These are phyloP conservation scores for Phytophthora multivora DNA, from an alignment of 352 stramenopile species.

Conservation along the genomic window DNA sequence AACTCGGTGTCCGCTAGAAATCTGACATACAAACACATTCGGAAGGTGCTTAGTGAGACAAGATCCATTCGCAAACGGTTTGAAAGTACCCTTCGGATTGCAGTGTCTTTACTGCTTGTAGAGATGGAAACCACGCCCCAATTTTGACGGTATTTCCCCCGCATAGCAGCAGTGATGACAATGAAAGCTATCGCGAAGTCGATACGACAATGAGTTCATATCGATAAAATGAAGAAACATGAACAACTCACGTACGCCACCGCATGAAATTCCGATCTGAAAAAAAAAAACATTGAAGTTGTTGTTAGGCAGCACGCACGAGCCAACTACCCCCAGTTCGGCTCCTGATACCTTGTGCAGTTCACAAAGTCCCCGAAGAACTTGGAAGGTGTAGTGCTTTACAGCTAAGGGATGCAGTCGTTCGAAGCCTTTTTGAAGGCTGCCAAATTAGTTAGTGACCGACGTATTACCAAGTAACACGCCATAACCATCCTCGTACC, in stretches of 20 bases:
- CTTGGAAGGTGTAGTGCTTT: slow-evolving; percentile 37
- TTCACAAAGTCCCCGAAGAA: slow-evolving; percentile 30
- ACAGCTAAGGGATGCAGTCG: slow-evolving; percentile 42
- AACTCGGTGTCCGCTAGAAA: slow-evolving; percentile 41
- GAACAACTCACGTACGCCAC: slow-evolving; percentile 35
- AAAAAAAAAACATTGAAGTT: neutral
- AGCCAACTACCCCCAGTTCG: neutral
- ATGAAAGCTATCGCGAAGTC: slow-evolving; percentile 37
- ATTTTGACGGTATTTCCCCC: slow-evolving; percentile 38
- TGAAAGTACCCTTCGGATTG: slow-evolving; percentile 25
- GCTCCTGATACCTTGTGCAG: slow-evolving; percentile 39
- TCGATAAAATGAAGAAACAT: too few relatives aligned
- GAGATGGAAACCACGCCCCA: slow-evolving; percentile 48
- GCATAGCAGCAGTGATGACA: slow-evolving; percentile 48
- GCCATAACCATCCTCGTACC: slow-evolving; percentile 20
- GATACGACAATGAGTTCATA: neutral
- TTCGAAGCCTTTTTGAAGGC: slow-evolving; percentile 41
- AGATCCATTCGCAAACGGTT: neutral
- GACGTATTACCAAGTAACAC: neutral
- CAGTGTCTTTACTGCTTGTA: slow-evolving; percentile 22
- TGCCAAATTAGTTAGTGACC: slow-evolving; percentile 6
- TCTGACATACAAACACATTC: slow-evolving; percentile 7
- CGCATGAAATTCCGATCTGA: slow-evolving; percentile 33
- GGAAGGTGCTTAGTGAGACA: neutral
- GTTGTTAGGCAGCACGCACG: neutral